Percentiles rank a stretch among this genome's conserved stretches.
Evolutionary conservation across 2,329 filamentous ascomycete genomes (phyloP).

Genomic region (Calonectria pseudoreteaudii): DNA sequence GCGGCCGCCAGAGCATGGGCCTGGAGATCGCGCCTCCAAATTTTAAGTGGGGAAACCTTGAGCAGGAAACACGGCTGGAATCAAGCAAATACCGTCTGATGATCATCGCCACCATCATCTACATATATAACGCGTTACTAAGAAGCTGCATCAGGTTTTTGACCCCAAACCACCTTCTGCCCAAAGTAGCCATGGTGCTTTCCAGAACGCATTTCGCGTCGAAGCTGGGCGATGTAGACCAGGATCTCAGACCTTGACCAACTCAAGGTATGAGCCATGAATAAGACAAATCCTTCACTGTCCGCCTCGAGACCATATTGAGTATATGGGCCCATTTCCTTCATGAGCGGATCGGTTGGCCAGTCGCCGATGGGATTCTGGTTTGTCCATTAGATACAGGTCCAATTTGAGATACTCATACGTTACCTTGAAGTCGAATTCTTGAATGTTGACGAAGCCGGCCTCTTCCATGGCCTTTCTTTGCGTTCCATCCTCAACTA

Average conservation of each 20-base stretch:
- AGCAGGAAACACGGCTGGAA: not conserved
- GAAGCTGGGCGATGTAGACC: conserved; percentile 48
- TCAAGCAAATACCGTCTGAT: not conserved
- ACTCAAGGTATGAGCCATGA: conserved; percentile 50
- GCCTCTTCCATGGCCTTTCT: conserved; percentile 34
- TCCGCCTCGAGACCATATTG: conserved; percentile 50
- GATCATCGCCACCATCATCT: not conserved
- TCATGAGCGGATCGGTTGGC: conserved; percentile 26
- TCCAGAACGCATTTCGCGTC: conserved; percentile 43
- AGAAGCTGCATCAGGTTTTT: conserved; percentile 46
- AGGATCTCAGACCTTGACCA: conserved; percentile 50
- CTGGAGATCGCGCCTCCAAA: not conserved
- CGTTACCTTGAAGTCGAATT: conserved; percentile 37
- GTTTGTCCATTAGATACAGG: fast-evolving
- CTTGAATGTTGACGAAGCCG: conserved; percentile 38
- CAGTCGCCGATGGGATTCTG: conserved; percentile 39
- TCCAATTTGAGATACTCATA: not conserved
- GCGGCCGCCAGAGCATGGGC: not conserved
- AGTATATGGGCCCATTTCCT: conserved; percentile 42
- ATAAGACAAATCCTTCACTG: conserved; percentile 49
- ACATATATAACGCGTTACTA: not conserved
- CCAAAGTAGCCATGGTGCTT: conserved; percentile 47
- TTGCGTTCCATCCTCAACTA: conserved; percentile 36
- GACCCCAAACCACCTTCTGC: conserved; percentile 45
- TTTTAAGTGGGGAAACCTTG: not conserved